These are phyloP conservation scores for Apiotrichum akiyoshidainum DNA, from an alignment of 1,284 basidiomycete genomes.

Conservation along the genomic window DNA sequence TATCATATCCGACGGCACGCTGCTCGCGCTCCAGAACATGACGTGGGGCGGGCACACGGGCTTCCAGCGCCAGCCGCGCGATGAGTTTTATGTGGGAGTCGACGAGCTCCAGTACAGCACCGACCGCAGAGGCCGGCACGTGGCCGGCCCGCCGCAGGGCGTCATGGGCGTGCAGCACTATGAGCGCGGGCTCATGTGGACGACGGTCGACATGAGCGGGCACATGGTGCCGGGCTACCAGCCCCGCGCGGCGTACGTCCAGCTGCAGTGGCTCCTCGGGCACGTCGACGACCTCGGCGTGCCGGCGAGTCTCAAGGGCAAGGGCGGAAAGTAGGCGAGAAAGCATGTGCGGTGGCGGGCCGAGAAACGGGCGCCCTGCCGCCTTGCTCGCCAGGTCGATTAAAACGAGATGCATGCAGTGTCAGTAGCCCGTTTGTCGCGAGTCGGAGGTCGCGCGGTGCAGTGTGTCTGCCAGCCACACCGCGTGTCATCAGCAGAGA, in stretches of 20 bases:
- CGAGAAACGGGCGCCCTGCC: too few species aligned
- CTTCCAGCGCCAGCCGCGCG: slow-evolving; percentile 17
- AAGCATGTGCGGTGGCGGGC: too few species aligned
- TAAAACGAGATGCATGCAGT: too few species aligned
- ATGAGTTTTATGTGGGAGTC: not conserved
- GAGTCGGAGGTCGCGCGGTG: too few species aligned
- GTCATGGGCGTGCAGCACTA: slow-evolving; percentile 20
- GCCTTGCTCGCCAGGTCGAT: too few species aligned
- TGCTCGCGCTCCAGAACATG: slow-evolving; percentile 36
- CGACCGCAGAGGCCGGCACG: not conserved
- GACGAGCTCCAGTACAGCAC: not conserved
- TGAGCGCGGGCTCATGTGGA: slow-evolving; percentile 25
- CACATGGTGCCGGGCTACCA: slow-evolving; percentile 24
- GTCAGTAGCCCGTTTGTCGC: too few species aligned
- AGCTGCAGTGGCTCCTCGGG: slow-evolving; percentile 21
- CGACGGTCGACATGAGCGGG: slow-evolving; percentile 20
- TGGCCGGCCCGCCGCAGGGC: slow-evolving; percentile 6
- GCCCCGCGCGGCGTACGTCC: slow-evolving; percentile 13
- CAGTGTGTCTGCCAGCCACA: too few species aligned
- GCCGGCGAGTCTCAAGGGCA: too few species aligned
- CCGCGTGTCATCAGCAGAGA: too few species aligned
- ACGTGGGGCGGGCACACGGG: slow-evolving; percentile 33
- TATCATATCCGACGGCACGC: slow-evolving; percentile 31
- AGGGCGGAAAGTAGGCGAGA: too few species aligned
- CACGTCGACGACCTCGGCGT: slow-evolving; percentile 11